These are phyloP conservation scores for Stagonosporopsis rhizophila DNA, from an alignment of 2,329 filamentous ascomycete species.

Conservation along the genomic window DNA sequence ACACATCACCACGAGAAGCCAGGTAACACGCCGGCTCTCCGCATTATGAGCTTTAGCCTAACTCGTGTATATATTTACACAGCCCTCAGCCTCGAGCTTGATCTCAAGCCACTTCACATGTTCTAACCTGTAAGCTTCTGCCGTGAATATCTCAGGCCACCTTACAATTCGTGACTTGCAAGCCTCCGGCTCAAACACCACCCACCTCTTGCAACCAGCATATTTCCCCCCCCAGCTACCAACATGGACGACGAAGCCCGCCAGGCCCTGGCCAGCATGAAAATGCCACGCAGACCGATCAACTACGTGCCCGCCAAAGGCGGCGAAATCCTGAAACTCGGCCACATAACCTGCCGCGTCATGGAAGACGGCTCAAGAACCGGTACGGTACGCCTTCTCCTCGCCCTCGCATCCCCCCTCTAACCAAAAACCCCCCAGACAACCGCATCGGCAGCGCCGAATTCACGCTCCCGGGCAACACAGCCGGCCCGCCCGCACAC, in stretches of 20 bases:
- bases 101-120: background rate
- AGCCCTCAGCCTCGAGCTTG: background rate
- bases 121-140: too few species aligned
- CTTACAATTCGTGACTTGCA: background rate
- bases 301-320: slow-evolving; percentile 57
- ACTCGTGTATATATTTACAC: slow-evolving; percentile 6
- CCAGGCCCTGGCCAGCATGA: slow-evolving; percentile 42
- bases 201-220: too few species aligned
- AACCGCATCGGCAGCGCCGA: slow-evolving; percentile 58
- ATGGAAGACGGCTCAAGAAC: slow-evolving; percentile 61
- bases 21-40: slow-evolving; percentile 30
- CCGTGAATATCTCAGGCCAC: background rate
- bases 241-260: slow-evolving; percentile 48
- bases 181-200: too few species aligned
- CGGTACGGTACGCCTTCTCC: too few species aligned
- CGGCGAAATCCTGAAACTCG: slow-evolving; percentile 59
- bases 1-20: background rate
- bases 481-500: slow-evolving; percentile 57
- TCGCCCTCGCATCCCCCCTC: too few species aligned
- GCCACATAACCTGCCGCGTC: slow-evolving; percentile 58
- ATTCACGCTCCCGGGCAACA: slow-evolving; percentile 58
- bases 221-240: background rate
- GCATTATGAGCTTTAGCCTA: slow-evolving; percentile 23
- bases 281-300: slow-evolving; percentile 54
- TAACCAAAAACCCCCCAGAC: slow-evolving; percentile 42